Conservation (phyloP, 2,329 filamentous ascomycete species). For the Huntiella abstrusa region DNA sequence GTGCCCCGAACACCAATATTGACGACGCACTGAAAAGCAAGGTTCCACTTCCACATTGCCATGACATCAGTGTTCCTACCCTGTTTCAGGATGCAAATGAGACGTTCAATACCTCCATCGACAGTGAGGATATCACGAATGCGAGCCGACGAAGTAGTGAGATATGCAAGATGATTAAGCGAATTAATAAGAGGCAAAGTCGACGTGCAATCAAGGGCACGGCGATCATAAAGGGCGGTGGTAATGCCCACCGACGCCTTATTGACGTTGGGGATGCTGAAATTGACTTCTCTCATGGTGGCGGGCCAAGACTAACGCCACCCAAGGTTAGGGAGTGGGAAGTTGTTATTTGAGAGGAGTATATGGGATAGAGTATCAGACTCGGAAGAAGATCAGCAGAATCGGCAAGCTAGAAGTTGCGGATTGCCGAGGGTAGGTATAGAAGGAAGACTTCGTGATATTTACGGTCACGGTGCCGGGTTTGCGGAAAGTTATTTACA, state of each 20-base stretch:
- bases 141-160: conserved; percentile 91
- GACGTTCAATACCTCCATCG: conserved; percentile 90
- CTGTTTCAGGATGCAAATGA: conserved; percentile 96
- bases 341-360: too few relatives aligned
- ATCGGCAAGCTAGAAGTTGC: too few relatives aligned
- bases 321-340: too few relatives aligned
- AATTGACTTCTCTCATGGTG: conserved; percentile 98
- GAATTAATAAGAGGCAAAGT: conserved; percentile 97
- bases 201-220: conserved; percentile 94
- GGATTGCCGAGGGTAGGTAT: too few relatives aligned
- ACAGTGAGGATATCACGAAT: conserved; percentile 96
- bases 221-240: conserved; percentile 90
- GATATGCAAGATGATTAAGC: conserved; percentile 92
- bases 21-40: conserved; percentile 96
- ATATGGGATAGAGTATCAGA: too few relatives aligned
- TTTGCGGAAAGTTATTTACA: too few relatives aligned
- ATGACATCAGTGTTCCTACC: conserved; percentile 95
- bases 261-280: conserved; percentile 97
- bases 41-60: conserved; percentile 99
- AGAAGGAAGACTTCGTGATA: too few relatives aligned
- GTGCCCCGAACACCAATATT: conserved; percentile 96
- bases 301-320: too few relatives aligned
- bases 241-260: conserved; percentile 98
- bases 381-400: too few relatives aligned
- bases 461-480: too few relatives aligned